A percentile compares a stretch with the other conserved stretches of the same genome.
Conservation (phyloP, 2,329 filamentous ascomycete genomes). For the Rhynchosporium graminicola region DNA sequence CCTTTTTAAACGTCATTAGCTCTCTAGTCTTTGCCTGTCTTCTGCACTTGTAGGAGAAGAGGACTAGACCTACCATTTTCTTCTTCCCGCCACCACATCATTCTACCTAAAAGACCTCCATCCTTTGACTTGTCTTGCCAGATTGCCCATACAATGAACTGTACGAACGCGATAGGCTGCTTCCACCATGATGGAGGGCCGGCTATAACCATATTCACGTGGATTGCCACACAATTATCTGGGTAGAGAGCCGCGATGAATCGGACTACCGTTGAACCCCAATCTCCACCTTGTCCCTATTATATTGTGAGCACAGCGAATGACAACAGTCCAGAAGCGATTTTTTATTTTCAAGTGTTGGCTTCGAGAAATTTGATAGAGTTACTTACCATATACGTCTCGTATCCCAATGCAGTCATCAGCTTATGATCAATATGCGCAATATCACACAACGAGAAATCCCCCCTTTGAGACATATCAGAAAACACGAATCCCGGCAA, state of each 20-base stretch:
- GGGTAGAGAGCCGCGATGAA: constrained; percentile 61
- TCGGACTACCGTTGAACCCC: constrained; percentile 66
- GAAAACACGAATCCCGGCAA: constrained; percentile 30
- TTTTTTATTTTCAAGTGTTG: background rate
- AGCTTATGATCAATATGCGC: constrained; percentile 65
- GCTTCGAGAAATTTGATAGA: background rate
- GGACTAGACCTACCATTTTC: background rate
- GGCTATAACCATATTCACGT: constrained; percentile 35
- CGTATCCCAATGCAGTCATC: constrained; percentile 53
- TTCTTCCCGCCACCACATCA: constrained; percentile 26
- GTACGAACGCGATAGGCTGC: constrained; percentile 26
- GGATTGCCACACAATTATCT: constrained; percentile 32
- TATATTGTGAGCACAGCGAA: constrained; percentile 62
- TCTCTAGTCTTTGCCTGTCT: background rate
- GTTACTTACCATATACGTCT: background rate
- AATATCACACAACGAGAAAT: constrained; percentile 28
- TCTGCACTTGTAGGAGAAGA: background rate
- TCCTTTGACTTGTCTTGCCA: constrained; percentile 26
- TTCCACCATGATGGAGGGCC: constrained; percentile 25
- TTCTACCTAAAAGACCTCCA: constrained; percentile 30
- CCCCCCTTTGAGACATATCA: constrained; percentile 17
- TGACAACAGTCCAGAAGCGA: background rate
- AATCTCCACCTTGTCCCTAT: constrained; percentile 68
- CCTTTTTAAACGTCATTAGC: constrained; percentile 5
- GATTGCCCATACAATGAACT: constrained; percentile 30